phyloP scores from a whole-genome alignment of 495 filamentous ascomycete species.

The Penicillium coprophilum region DNA sequence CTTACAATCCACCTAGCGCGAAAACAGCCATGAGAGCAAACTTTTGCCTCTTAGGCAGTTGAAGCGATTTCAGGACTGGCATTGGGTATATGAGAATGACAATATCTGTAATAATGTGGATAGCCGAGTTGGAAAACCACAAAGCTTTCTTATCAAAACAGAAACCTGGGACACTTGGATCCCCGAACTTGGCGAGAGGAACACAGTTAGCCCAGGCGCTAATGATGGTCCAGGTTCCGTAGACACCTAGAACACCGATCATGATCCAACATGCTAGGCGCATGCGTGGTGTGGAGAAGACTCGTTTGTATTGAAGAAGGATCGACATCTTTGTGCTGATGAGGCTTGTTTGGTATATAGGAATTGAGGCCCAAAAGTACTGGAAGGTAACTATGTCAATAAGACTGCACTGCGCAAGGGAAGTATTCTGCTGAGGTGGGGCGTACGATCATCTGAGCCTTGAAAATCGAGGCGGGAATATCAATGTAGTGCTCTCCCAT shows the following conservation, averaged over 20 bases:
- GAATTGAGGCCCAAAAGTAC: conserved; percentile 41
- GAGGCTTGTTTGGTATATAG: conserved; percentile 37
- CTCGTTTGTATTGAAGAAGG: conserved; percentile 39
- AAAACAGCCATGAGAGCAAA: conserved; percentile 49
- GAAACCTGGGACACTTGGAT: conserved; percentile 27
- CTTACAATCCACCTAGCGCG: conserved; percentile 49
- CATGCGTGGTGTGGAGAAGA: conserved; percentile 41
- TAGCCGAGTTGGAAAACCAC: conserved; percentile 41
- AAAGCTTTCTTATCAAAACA: conserved; percentile 37
- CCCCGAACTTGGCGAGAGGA: conserved; percentile 39
- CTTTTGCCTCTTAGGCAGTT: conserved; percentile 44
- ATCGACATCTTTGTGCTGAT: conserved; percentile 41
- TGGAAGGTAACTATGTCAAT: conserved; percentile 5
- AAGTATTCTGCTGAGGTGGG: not conserved
- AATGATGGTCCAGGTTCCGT: conserved; percentile 40
- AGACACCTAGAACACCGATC: conserved; percentile 34
- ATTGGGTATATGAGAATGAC: conserved; percentile 49
- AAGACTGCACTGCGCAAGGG: not conserved
- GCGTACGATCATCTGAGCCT: conserved; percentile 37
- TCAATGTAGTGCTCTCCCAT: conserved; percentile 36
- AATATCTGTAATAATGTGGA: conserved; percentile 51
- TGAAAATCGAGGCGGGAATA: conserved; percentile 25
- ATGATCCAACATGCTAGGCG: conserved; percentile 36
- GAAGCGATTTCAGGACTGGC: conserved; percentile 45
- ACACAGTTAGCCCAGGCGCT: conserved; percentile 40